Evolutionary conservation across 495 filamentous ascomycete genomes (phyloP), one percentile per base, ranked within the genome.

Genomic region (Aspergillus affinis): DNA sequence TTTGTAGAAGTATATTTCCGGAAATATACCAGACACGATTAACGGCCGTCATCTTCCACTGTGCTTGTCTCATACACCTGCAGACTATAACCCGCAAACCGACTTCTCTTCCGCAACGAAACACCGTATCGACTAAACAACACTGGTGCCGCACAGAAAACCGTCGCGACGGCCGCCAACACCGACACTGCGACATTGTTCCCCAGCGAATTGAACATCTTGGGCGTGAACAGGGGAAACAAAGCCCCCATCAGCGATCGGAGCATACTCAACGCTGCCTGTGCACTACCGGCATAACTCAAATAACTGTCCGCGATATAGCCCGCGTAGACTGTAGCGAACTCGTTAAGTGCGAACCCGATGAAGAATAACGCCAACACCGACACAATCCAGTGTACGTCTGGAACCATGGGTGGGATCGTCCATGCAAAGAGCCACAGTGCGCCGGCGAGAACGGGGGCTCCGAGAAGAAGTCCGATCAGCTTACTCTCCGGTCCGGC

Each of bases 291-390:
- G 0, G 77, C 70, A 59, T 77, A 80, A n/a, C 65, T 67, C 3
- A 74, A 67, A 51, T 83, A 84, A 8, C 72, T 64, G 60, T 82
- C 79, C 1, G 76, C 74, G 6, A 82, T 63, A 58, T 84, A 84
- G 3, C 76, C 78, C 2, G 66, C 63, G 4, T 82, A 69, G 2
- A 73, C 70, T 21, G 66, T 70, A 10, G 69, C 73, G 56, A 81
- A 75, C 57, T 83, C 80, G 53, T 77, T 78, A 12, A 71, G 59
- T 2, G 77, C 75, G 56, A 76, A 82, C 0, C 80, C 79, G 23
- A 81, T 67, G 1, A 72, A 55, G 0, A 75, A 61, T 0, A 81
- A 63, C 0, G 71, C 61, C 2, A 72, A 41, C 10, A 72, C 69
- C 1, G 75, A 71, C 0, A 69, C 70, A 27, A 73, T 62, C 80